Conservation (phyloP, 129 eudicot genomes). For the Silybum marianum region DNA sequence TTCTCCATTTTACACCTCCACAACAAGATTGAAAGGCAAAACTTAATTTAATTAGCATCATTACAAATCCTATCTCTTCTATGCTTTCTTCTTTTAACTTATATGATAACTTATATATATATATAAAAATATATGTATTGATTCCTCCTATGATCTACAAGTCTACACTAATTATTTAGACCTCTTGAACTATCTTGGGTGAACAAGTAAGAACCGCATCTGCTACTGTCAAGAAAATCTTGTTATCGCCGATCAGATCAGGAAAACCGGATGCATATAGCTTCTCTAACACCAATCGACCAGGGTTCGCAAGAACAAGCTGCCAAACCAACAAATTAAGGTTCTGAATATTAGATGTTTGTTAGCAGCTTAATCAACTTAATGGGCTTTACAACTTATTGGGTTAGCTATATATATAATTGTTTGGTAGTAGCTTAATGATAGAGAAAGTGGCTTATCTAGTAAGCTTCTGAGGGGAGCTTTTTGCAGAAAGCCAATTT, state of each 20-base stretch:
- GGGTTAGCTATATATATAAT: too few relatives aligned
- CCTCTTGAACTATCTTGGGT: constrained; percentile 48
- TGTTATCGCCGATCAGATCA: constrained; percentile 59
- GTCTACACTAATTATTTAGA: constrained; percentile 13
- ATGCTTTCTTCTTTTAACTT: constrained; percentile 12
- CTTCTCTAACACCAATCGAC: constrained; percentile 64
- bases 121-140: neutral
- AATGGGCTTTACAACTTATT: too few relatives aligned
- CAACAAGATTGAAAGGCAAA: neutral
- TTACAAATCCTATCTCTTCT: neutral
- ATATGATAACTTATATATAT: neutral
- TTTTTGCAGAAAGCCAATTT: too few relatives aligned
- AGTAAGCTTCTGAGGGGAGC: too few relatives aligned
- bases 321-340: constrained; percentile 25
- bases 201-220: constrained; percentile 64
- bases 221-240: constrained; percentile 64
- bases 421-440: too few relatives aligned
- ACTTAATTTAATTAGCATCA: neutral
- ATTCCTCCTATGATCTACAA: constrained; percentile 24
- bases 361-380: too few relatives aligned
- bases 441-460: too few relatives aligned
- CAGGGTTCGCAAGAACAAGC: constrained; percentile 82
- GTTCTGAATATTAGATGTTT: neutral
- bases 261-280: constrained; percentile 61
- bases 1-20: neutral